A percentile compares a stretch with the other conserved stretches of the same genome.
Evolutionary conservation across 495 filamentous ascomycete species (phyloP).

Genomic region (Aspergillus kassunensis): DNA sequence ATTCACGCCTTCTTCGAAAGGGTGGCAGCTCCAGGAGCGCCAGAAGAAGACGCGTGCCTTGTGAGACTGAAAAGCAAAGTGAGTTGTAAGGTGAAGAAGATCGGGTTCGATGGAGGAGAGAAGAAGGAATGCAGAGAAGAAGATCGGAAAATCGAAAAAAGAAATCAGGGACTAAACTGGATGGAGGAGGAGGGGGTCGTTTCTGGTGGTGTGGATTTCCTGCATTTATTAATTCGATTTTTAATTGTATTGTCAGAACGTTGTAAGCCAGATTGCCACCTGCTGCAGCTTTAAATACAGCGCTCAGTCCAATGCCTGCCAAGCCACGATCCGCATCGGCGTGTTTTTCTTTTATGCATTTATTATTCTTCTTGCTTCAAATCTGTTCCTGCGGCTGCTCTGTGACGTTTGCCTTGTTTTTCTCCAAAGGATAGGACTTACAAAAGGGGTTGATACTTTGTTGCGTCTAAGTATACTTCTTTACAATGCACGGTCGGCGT

Average conservation of each 20-base stretch:
- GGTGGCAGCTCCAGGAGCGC: constrained; percentile 35
- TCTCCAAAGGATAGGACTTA: too few relatives aligned
- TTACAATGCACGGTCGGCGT: too few relatives aligned
- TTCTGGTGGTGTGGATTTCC: constrained; percentile 13
- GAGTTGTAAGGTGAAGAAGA: constrained; percentile 20
- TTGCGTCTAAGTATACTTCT: too few relatives aligned
- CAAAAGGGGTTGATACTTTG: too few relatives aligned
- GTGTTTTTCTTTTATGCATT: constrained; percentile 17
- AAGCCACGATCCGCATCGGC: constrained; percentile 18
- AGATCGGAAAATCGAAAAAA: constrained; percentile 24
- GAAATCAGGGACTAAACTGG: constrained; percentile 14
- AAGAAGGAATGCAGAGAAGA: constrained; percentile 25
- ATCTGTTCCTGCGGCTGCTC: constrained; percentile 26
- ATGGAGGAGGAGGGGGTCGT: constrained; percentile 14
- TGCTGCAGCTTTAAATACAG: too few relatives aligned
- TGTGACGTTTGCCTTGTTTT: constrained; percentile 12
- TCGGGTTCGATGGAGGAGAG: constrained; percentile 13
- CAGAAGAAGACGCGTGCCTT: constrained; percentile 29
- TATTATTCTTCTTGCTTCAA: not conserved
- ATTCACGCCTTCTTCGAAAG: constrained; percentile 28
- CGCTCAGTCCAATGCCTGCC: constrained; percentile 27
- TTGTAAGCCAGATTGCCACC: constrained; percentile 3
- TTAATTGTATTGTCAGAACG: constrained; percentile 12
- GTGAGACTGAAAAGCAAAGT: constrained; percentile 23
- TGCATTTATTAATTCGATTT: constrained; percentile 15